These are phyloP conservation scores for Hyaloscypha variabilis DNA, from an alignment of 495 filamentous ascomycete species.

Conservation along the genomic window DNA sequence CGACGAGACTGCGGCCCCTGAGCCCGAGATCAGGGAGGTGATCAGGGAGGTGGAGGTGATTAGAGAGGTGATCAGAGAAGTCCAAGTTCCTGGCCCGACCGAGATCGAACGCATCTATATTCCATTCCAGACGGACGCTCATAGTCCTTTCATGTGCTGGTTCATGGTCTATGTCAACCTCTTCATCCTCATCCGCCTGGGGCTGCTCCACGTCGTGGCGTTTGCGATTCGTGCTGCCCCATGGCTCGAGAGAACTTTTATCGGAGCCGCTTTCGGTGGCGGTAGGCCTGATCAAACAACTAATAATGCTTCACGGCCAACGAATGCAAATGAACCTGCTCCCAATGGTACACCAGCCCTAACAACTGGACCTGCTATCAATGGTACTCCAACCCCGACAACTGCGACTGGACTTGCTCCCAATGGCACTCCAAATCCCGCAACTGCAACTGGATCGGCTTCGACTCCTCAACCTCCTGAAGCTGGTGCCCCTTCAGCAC, in stretches of 20 bases:
- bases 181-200: not conserved
- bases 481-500: no score
- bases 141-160: constrained; percentile 11
- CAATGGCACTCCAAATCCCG: not conserved
- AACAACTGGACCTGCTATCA: not conserved
- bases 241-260: not conserved
- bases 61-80: not conserved
- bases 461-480: no score
- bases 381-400: not conserved
- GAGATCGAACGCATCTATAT: not conserved
- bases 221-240: not conserved
- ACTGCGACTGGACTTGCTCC: not conserved
- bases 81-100: not conserved
- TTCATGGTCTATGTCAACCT: constrained; percentile 2
- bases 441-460: not conserved
- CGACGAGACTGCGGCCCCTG: no score
- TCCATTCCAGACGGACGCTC: not conserved
- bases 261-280: not conserved
- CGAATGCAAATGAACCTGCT: no score
- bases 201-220: not conserved
- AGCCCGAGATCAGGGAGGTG: not conserved
- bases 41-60: not conserved
- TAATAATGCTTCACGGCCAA: no score
- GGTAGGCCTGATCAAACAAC: no score
- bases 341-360: no score